These are phyloP conservation scores for Trichoderma atrobrunneum DNA, from an alignment of 2,329 filamentous ascomycete species.

Conservation along the genomic window DNA sequence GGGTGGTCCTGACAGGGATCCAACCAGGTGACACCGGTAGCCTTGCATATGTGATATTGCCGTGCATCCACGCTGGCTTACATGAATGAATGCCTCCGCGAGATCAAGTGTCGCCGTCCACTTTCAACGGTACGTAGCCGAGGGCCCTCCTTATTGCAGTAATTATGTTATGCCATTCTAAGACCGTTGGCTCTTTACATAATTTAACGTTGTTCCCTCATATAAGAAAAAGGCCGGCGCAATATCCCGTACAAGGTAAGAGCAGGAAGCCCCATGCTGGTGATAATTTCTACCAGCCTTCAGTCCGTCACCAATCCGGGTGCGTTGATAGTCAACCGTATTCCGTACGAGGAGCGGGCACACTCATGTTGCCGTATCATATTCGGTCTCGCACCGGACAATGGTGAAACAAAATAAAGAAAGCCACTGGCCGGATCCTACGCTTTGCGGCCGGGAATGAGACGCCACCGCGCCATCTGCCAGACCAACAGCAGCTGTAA, in stretches of 20 bases:
- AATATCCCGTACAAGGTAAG: conserved; percentile 2
- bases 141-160: background rate
- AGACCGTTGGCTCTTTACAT: conserved; percentile 2
- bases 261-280: background rate
- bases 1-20: conserved; percentile 12
- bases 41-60: conserved; percentile 19
- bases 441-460: conserved; percentile 10
- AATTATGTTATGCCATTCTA: background rate
- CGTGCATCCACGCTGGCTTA: conserved; percentile 4
- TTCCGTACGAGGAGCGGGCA: background rate
- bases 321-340: background rate
- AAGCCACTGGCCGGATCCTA: conserved; percentile 11
- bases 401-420: conserved; percentile 7
- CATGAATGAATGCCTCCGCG: background rate
- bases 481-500: background rate
- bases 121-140: background rate
- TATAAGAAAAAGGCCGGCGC: background rate
- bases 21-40: conserved; percentile 12
- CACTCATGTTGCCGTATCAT: background rate
- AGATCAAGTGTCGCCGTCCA: conserved; percentile 7
- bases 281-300: background rate
- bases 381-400: background rate
- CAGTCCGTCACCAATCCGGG: background rate
- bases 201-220: background rate
- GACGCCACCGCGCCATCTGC: conserved; percentile 9